A percentile compares a stretch with the other conserved stretches of the same genome.
These are phyloP conservation scores for Elongisporangium undulatum DNA, from an alignment of 352 stramenopile genomes.

Conservation along the genomic window DNA sequence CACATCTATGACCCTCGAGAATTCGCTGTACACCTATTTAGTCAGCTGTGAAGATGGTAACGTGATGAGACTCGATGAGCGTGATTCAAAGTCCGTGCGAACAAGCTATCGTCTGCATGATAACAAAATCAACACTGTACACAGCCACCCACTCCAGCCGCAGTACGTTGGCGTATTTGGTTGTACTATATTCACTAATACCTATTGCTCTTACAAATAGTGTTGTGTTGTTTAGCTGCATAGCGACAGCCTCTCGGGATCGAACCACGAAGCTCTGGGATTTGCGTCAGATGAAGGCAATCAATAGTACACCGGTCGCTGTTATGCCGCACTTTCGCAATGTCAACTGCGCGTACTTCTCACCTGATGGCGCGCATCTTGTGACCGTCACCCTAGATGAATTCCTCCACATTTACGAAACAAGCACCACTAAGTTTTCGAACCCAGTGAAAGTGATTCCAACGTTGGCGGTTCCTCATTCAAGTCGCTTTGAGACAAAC, in stretches of 20 bases:
- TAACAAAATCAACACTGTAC: constrained; percentile 87
- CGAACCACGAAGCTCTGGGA: constrained; percentile 84
- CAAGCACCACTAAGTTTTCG: constrained; percentile 14
- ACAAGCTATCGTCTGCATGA: constrained; percentile 57
- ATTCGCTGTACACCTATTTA: constrained; percentile 15
- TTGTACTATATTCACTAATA: too few relatives aligned
- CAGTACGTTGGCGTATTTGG: too few relatives aligned
- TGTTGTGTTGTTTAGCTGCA: constrained; percentile 26
- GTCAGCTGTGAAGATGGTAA: constrained; percentile 61
- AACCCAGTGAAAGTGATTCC: constrained; percentile 20
- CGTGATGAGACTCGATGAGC: constrained; percentile 50
- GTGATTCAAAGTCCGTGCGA: constrained; percentile 19
- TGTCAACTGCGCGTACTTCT: constrained; percentile 88
- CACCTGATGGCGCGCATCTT: constrained; percentile 55
- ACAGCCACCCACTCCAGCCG: constrained; percentile 50
- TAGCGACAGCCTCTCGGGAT: constrained; percentile 78
- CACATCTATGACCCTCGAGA: constrained; percentile 38
- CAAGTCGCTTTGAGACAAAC: too few relatives aligned
- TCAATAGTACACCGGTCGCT: constrained; percentile 35
- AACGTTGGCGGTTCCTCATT: constrained; percentile 45
- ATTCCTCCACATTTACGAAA: constrained; percentile 72
- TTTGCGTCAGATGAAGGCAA: constrained; percentile 41
- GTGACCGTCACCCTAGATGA: constrained; percentile 84
- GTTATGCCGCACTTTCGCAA: constrained; percentile 68
- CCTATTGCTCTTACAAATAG: constrained; percentile 2